Evolutionary conservation across 805 yeast genomes (phyloP), one percentile per base, ranked within the genome.

Genomic region (Helenozyma baotianmanensis): DNA sequence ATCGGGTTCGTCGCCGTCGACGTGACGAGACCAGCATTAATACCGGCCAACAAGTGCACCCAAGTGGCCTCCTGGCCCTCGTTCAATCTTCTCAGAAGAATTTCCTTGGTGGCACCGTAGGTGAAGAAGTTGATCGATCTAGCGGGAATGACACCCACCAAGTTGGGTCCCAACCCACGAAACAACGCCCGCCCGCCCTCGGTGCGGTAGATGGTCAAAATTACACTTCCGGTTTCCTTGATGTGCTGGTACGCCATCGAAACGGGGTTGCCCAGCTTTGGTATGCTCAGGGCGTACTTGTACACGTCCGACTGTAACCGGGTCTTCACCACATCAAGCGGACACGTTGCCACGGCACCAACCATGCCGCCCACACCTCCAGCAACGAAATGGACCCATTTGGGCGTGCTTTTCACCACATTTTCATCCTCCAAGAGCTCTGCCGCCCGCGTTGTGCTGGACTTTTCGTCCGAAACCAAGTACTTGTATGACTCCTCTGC

Each of bases 121-220:
- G 97, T 87, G 68, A 89, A 89, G 57, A 92, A 92, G 59, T 92
- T 92, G 43, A 92, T 94, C 18, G 96, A 83, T 56, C 99, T 73
- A 1, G 99, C 97, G 0, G 99, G 99, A 25, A 92, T 90, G 11
- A 92, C 97, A 33, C 99, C 99, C 12, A 90, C 94, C 47, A 92
- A 68, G 50, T 90, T 92, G 8, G 99, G 98, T 0, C 98, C 98
- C 31, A 92, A 64, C 9, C 99, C 99, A 61, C 85, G 84, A 61
- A 92, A 92, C 28, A 92, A 65, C 4, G 97, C 90, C 26, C 83
- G 66, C 18, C 80, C 65, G 1, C 99, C 99, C 60, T 92, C 99
- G 15, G 64, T 63, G 21, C 58, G 58, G 55, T 85, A 82, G 13
- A 92, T 82, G 29, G 72, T 73, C 21, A 72, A 65, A 25, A 92